phyloP scores from a whole-genome alignment of 148 eudicot genomes.

The Heliosperma pusillum region DNA sequence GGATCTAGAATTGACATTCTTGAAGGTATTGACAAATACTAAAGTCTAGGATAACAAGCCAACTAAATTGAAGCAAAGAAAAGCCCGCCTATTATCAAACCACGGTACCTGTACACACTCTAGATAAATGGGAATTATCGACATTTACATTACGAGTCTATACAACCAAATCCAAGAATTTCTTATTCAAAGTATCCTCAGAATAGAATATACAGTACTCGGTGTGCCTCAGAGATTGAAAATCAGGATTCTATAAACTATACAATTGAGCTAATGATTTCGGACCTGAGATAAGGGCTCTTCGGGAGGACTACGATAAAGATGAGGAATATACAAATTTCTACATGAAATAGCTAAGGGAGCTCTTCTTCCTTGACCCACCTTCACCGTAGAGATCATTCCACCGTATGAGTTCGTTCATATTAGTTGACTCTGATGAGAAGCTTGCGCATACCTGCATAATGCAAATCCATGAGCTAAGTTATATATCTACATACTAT shows the following conservation, averaged over 20 bases:
- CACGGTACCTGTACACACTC: too few relatives aligned
- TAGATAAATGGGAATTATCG: too few relatives aligned
- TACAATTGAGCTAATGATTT: slow-evolving; percentile 28
- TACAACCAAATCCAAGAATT: not conserved
- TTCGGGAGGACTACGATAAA: slow-evolving; percentile 13
- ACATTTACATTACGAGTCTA: too few relatives aligned
- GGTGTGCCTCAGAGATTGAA: slow-evolving; percentile 15
- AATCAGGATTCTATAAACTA: slow-evolving; percentile 25
- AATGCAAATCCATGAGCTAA: not conserved
- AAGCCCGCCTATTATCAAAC: too few relatives aligned
- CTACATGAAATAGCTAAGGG: slow-evolving; percentile 94
- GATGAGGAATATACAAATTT: slow-evolving; percentile 37
- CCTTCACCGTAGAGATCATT: slow-evolving; percentile 95
- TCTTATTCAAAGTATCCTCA: slow-evolving; percentile 23
- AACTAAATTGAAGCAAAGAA: too few relatives aligned
- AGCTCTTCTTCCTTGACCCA: slow-evolving; percentile 83
- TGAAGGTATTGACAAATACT: too few relatives aligned
- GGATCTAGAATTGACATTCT: too few relatives aligned
- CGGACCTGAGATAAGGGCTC: slow-evolving; percentile 9
- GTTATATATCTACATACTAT: too few relatives aligned
- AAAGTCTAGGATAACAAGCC: too few relatives aligned
- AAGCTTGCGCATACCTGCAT: slow-evolving; percentile 95
- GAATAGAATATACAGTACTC: slow-evolving; percentile 28
- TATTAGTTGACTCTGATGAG: slow-evolving; percentile 79
- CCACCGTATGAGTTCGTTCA: slow-evolving; percentile 81